Evolutionary conservation across 352 stramenopile genomes (phyloP).

Genomic region (Vaucheria bursata): DNA sequence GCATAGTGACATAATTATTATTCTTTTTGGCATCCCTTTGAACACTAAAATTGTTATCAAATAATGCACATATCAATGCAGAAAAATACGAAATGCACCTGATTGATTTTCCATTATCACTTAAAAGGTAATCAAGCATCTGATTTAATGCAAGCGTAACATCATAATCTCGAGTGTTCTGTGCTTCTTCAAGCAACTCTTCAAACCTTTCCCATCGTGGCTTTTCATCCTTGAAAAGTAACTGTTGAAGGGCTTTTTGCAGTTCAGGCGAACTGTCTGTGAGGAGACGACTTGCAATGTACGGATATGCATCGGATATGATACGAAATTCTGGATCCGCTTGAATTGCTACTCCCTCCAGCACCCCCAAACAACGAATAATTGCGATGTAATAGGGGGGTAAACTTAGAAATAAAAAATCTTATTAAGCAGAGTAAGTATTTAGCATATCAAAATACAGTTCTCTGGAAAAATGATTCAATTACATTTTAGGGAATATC

Average conservation of each 20-base stretch:
- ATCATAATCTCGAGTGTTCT: conserved; percentile 49
- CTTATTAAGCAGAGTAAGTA: too few species aligned
- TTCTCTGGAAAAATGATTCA: too few species aligned
- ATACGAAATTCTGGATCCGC: conserved; percentile 68
- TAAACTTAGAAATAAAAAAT: too few species aligned
- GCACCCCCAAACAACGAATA: conserved; percentile 70
- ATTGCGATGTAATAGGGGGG: conserved; percentile 77
- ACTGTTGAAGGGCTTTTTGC: conserved; percentile 57
- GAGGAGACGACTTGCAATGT: conserved; percentile 67
- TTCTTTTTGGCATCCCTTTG: too few species aligned
- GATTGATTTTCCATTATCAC: conserved; percentile 34
- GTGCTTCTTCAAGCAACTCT: conserved; percentile 48
- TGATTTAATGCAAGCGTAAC: conserved; percentile 49
- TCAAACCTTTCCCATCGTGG: conserved; percentile 43
- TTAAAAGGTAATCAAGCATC: conserved; percentile 49
- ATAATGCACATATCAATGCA: not conserved
- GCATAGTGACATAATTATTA: too few species aligned
- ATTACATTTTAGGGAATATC: too few species aligned
- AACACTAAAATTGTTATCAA: too few species aligned
- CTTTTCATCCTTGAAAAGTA: conserved; percentile 45
- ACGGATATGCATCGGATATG: conserved; percentile 71
- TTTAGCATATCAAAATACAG: too few species aligned
- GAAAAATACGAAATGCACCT: conserved; percentile 6
- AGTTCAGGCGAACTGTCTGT: conserved; percentile 57
- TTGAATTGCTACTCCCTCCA: conserved; percentile 69